Evolutionary conservation across 1,139 yeast genomes (phyloP).

Genomic region (Wickerhamiella pararugosa): DNA sequence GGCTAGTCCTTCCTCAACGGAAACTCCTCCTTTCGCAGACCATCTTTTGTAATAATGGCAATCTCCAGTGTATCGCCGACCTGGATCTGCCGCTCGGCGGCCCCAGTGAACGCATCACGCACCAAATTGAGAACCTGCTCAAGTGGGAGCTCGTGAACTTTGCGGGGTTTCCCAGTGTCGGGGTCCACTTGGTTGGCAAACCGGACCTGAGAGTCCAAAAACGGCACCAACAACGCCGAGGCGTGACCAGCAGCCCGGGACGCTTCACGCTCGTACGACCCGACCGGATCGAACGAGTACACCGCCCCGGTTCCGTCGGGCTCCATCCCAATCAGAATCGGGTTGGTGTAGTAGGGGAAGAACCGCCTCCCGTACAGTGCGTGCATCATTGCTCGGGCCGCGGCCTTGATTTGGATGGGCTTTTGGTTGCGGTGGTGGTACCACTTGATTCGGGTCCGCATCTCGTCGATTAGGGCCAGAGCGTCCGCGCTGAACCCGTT

Average conservation of each 20-base stretch:
- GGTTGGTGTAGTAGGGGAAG: constrained; percentile 93
- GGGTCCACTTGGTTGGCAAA: constrained; percentile 86
- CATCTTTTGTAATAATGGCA: constrained; percentile 81
- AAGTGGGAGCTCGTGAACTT: constrained; percentile 46
- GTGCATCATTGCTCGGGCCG: constrained; percentile 87
- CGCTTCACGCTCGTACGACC: constrained; percentile 93
- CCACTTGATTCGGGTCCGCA: constrained; percentile 74
- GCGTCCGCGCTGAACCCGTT: constrained; percentile 97
- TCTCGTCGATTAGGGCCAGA: constrained; percentile 62
- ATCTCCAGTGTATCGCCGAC: constrained; percentile 96
- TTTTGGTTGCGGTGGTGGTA: constrained; percentile 83
- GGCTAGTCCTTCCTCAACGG: constrained; percentile 33
- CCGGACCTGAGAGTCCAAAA: constrained; percentile 91
- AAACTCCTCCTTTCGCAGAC: constrained; percentile 66
- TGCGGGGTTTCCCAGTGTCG: constrained; percentile 49
- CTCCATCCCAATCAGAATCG: constrained; percentile 87
- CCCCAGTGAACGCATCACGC: constrained; percentile 86
- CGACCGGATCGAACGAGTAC: constrained; percentile 94
- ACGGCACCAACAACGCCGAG: constrained; percentile 90
- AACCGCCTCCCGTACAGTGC: constrained; percentile 82
- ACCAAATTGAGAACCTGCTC: constrained; percentile 82
- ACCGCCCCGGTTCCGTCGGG: constrained; percentile 92
- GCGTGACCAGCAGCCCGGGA: constrained; percentile 98
- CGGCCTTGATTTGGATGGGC: constrained; percentile 49
- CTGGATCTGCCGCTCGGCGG: constrained; percentile 95